Conservation (phyloP, 2,329 filamentous ascomycete species). For the Pseudocercospora fuligena region DNA sequence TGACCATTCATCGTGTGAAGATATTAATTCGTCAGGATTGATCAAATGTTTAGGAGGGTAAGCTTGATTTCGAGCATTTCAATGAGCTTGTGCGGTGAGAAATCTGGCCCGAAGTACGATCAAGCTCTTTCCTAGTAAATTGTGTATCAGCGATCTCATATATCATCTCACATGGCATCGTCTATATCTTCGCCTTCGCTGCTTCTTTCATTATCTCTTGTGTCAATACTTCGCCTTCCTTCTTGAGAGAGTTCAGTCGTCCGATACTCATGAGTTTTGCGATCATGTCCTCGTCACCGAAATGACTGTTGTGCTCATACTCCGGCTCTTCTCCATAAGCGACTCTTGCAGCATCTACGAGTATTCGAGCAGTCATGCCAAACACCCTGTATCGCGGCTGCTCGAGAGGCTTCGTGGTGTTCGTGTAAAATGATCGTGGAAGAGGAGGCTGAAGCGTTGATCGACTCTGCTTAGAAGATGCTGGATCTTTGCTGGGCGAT, state of each 20-base stretch:
- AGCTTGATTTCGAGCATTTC: neutral
- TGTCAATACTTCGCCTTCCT: constrained; percentile 53
- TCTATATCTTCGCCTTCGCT: constrained; percentile 39
- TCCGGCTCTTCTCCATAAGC: constrained; percentile 83
- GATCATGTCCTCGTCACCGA: constrained; percentile 71
- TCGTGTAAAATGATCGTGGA: constrained; percentile 36
- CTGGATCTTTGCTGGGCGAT: constrained; percentile 14
- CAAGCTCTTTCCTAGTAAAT: neutral
- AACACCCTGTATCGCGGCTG: constrained; percentile 74
- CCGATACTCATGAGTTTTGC: constrained; percentile 60
- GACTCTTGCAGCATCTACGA: constrained; percentile 84
- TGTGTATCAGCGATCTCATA: neutral
- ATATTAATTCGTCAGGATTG: neutral
- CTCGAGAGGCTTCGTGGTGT: constrained; percentile 34
- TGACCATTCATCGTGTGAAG: neutral
- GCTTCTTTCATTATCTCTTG: constrained; percentile 44
- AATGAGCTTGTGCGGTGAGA: neutral
- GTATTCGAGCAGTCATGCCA: constrained; percentile 90
- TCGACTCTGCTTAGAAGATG: constrained; percentile 17
- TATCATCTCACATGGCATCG: neutral
- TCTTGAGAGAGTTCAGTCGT: constrained; percentile 57
- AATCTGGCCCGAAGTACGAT: neutral
- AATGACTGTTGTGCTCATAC: constrained; percentile 73
- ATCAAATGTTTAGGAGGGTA: neutral
- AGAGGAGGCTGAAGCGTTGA: constrained; percentile 36